These are phyloP conservation scores for Pichia kluyveri DNA, from an alignment of 805 yeast genomes.

Conservation along the genomic window DNA sequence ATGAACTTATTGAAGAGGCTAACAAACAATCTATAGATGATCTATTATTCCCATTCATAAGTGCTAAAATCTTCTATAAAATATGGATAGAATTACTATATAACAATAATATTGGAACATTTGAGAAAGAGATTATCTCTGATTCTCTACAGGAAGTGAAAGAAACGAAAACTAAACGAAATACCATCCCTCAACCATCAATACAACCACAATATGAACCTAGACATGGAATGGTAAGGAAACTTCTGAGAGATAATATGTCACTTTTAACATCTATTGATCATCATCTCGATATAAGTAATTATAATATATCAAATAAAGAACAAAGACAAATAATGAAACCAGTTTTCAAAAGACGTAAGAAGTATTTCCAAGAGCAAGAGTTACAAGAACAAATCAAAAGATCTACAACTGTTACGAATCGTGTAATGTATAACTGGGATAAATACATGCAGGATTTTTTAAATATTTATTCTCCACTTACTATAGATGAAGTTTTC, in stretches of 20 bases:
- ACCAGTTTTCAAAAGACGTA: not conserved
- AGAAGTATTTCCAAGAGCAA: not conserved
- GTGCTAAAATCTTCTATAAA: not conserved
- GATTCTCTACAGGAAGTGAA: too few species aligned
- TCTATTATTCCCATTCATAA: not conserved
- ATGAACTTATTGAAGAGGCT: not conserved
- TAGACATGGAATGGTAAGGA: too few species aligned
- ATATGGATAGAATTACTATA: not conserved
- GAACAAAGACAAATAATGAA: not conserved
- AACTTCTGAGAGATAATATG: not conserved
- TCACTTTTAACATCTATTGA: not conserved
- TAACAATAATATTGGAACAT: too few species aligned
- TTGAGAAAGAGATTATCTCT: too few species aligned
- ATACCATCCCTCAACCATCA: too few species aligned
- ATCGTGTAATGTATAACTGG: not conserved
- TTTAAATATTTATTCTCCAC: constrained; percentile 17
- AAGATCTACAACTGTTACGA: not conserved
- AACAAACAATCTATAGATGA: not conserved
- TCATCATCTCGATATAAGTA: not conserved
- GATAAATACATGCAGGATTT: not conserved
- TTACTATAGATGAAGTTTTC: constrained; percentile 65
- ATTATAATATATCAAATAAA: not conserved
- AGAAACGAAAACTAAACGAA: too few species aligned
- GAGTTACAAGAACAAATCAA: not conserved
- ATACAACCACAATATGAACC: too few species aligned